Evolutionary conservation across 2,329 filamentous ascomycete species (phyloP), one percentile per base, ranked within the genome.

Genomic region (Aspergillus bombycis): DNA sequence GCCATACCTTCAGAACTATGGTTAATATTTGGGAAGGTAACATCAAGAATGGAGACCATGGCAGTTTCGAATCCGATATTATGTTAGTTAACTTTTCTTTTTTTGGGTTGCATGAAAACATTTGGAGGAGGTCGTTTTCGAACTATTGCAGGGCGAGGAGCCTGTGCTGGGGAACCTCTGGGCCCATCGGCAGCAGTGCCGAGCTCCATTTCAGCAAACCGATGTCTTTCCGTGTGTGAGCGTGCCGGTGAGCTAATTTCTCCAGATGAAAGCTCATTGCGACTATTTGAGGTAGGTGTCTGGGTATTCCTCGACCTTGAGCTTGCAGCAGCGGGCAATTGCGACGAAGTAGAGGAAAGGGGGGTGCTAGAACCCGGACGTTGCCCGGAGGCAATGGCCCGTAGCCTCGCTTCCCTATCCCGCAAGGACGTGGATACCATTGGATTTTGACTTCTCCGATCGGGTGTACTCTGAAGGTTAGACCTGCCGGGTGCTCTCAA

Each of bases 71-170:
- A 21, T 23, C 32, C 9, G 32, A 34, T 56, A 46, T 23, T 30
- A 21, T 19, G 32, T 70, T 64, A 74, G n/a, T 62, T 63, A 16
- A 70, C 48, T 26, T 67, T 73, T 48, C 66, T 72, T 38, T 70
- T 72, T 62, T 75, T 77, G 2, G 74, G 72, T 45, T 70, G 73
- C 38, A 77, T 72, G 58, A 77, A 75, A 3, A 74, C 64, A 61
- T 69, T 76, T 6, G 74, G 73, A 23, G 70, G 64, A 6, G 74
- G 71, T 50, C 75, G 67, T 64, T 76, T 77, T 32, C 73, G 72
- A 41, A 74, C 64, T 3, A 71, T 46, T 38, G 64, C 62, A 8
- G 67, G 66, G 28, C 71, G 74, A n/a, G 68, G 58, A 6, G 58
- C 28, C 30, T 55, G 62, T 36, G 61, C 23, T 36, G 70, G 62